These are phyloP conservation scores for Aechmea fasciata DNA, from an alignment of 176 grass and related monocot genomes.

Conservation along the genomic window DNA sequence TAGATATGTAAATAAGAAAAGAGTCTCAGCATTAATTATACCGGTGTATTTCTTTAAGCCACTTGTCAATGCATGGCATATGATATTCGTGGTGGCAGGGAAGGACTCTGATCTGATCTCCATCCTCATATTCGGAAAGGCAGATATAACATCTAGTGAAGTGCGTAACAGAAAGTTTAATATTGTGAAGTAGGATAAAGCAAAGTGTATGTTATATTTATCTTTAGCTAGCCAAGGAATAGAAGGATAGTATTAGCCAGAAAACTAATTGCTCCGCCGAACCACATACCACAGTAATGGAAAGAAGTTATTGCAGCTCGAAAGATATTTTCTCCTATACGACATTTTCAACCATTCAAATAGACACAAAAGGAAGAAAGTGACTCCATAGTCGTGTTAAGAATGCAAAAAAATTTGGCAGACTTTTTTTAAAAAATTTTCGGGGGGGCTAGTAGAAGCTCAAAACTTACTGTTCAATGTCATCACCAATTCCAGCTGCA, in stretches of 20 bases:
- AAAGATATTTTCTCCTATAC: background rate
- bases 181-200: conserved; percentile 13
- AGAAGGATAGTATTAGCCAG: too few relatives aligned
- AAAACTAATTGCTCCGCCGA: too few relatives aligned
- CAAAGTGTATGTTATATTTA: background rate
- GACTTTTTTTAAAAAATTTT: background rate
- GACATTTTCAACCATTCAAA: too few relatives aligned
- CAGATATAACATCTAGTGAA: conserved; percentile 77
- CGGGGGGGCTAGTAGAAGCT: background rate
- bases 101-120: conserved; percentile 76
- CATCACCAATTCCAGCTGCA: conserved; percentile 41
- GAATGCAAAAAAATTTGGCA: background rate
- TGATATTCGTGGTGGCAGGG: conserved; percentile 92
- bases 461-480: conserved; percentile 80
- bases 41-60: conserved; percentile 96
- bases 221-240: too few relatives aligned
- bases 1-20: background rate
- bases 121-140: conserved; percentile 83
- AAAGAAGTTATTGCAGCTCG: background rate
- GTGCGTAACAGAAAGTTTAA: conserved; percentile 5
- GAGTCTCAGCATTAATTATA: conserved; percentile 10
- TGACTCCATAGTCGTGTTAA: background rate
- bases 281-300: background rate
- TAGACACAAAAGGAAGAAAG: background rate
- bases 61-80: conserved; percentile 76